These are phyloP conservation scores for Thraustochytrium sp. DNA, from an alignment of 352 stramenopile species.

Conservation along the genomic window DNA sequence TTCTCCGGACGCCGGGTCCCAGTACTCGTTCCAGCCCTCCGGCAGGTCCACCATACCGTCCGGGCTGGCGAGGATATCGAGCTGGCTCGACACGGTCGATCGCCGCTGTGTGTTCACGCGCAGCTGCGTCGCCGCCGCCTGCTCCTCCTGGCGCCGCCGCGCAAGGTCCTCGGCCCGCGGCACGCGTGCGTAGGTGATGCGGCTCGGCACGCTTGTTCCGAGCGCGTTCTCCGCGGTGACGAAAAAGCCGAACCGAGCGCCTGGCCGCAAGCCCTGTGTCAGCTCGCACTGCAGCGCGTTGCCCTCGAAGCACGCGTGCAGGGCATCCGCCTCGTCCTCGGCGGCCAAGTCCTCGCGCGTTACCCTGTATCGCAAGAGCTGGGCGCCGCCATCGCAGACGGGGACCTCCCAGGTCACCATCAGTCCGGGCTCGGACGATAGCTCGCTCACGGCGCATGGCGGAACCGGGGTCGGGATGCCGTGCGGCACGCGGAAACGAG, in stretches of 20 bases:
- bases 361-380: background rate
- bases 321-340: background rate
- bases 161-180: background rate
- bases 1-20: conserved; percentile 70
- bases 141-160: background rate
- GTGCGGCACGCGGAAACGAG: background rate
- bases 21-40: conserved; percentile 69
- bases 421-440: background rate
- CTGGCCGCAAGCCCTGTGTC: no score
- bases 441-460: background rate
- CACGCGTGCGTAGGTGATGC: background rate
- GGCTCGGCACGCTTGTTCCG: background rate
- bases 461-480: background rate
- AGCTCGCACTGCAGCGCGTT: background rate
- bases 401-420: background rate
- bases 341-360: background rate
- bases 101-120: background rate
- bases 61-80: conserved; percentile 23
- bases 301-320: background rate
- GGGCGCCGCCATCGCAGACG: background rate
- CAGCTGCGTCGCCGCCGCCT: background rate
- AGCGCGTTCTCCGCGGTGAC: background rate
- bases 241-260: background rate
- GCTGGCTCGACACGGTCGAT: background rate
- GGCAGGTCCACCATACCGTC: conserved; percentile 36